Evolutionary conservation across 139 green algal genomes (phyloP).

Genomic region (Chlorella vulgaris): DNA sequence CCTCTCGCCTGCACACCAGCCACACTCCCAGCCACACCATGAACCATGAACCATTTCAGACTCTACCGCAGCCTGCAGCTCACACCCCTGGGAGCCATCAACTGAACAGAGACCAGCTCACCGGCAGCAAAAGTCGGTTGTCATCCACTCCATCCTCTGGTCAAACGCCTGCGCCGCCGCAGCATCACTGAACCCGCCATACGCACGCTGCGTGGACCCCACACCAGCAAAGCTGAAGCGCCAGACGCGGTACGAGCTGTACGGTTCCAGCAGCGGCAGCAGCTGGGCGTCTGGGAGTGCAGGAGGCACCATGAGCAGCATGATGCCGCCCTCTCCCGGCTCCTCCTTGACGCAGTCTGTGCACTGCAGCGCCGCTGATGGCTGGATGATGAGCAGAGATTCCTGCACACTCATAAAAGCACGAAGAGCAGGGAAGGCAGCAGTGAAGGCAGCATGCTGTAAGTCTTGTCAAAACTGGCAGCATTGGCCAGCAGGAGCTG

Average conservation of each 20-base stretch:
- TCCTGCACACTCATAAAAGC: no score
- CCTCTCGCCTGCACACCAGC: conserved; percentile 1
- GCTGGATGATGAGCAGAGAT: conserved; percentile 10
- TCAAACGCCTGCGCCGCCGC: neutral
- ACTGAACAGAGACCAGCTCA: neutral
- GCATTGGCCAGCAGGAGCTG: no score
- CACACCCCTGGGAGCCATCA: neutral
- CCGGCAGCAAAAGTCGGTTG: conserved; percentile 18
- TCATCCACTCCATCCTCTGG: conserved; percentile 11
- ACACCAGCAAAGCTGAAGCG: conserved; percentile 15
- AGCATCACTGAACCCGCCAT: neutral
- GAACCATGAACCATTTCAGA: no score
- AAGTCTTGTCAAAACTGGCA: no score
- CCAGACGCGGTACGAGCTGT: conserved; percentile 25
- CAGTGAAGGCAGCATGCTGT: no score
- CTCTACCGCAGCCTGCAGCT: no score
- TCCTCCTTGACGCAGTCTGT: conserved; percentile 14
- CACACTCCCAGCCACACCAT: no score
- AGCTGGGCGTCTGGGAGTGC: neutral
- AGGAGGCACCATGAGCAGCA: conserved; percentile 14
- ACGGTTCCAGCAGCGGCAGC: conserved; percentile 25
- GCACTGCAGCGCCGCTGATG: neutral
- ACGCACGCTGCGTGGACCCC: neutral
- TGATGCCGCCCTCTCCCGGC: neutral
- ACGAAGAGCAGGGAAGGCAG: no score